phyloP scores from a whole-genome alignment of 2,329 filamentous ascomycete genomes.

The Blastomyces emzantsi region DNA sequence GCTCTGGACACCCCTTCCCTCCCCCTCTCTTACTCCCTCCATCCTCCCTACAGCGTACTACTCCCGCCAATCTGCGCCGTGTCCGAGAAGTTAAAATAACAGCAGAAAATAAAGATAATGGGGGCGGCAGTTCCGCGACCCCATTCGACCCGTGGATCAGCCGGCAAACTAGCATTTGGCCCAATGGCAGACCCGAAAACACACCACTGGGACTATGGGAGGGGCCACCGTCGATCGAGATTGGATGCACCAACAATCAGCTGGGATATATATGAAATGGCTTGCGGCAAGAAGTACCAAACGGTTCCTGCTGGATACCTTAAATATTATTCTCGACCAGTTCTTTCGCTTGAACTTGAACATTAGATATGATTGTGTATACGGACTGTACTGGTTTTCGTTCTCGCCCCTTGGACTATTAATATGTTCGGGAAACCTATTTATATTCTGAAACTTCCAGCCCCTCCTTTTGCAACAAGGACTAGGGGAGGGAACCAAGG shows the following conservation, averaged over 20 bases:
- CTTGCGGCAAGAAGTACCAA: too few relatives aligned
- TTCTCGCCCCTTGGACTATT: too few relatives aligned
- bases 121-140: not conserved
- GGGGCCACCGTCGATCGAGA: not conserved
- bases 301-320: too few relatives aligned
- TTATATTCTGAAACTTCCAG: not conserved
- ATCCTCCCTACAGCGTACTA: too few relatives aligned
- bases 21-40: not conserved
- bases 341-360: too few relatives aligned
- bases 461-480: not conserved
- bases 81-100: not conserved
- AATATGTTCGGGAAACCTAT: not conserved
- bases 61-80: not conserved
- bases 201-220: not conserved
- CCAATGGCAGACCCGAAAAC: not conserved
- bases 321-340: too few relatives aligned
- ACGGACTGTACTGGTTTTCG: too few relatives aligned
- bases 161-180: not conserved
- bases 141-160: slow-evolving; percentile 1
- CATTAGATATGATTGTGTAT: too few relatives aligned
- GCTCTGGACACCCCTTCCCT: not conserved
- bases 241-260: not conserved
- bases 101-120: not conserved
- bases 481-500: not conserved
- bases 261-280: not conserved